Evolutionary conservation across 179 eudicot genomes (phyloP).

Genomic region (Heliamphora pulchella): DNA sequence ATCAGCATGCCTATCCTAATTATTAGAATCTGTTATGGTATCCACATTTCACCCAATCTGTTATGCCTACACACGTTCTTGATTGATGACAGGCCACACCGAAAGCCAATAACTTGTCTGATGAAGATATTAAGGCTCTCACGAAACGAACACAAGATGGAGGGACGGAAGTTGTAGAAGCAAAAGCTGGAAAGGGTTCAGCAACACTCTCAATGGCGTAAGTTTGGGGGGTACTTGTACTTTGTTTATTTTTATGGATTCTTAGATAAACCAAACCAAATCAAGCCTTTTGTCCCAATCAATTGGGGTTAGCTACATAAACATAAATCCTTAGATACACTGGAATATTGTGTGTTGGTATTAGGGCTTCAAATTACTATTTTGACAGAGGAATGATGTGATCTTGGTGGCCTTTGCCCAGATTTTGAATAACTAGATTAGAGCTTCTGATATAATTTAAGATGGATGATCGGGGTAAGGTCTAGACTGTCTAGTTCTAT

Average conservation of each 20-base stretch:
- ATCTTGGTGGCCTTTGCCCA: not conserved
- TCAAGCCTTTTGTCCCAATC: no score
- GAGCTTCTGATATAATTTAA: not conserved
- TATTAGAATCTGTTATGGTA: not conserved
- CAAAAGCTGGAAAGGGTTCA: constrained; percentile 99
- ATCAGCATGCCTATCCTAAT: not conserved
- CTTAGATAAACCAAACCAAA: no score
- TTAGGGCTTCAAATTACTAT: not conserved
- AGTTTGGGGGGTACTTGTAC: constrained; percentile 22
- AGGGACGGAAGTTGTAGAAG: constrained; percentile 94
- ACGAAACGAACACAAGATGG: constrained; percentile 90
- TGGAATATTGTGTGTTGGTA: not conserved
- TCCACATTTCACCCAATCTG: not conserved
- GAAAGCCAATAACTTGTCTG: constrained; percentile 57
- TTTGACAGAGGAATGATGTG: not conserved
- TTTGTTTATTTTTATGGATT: not conserved
- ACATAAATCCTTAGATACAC: not conserved
- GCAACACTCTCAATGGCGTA: constrained; percentile 99
- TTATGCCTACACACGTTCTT: not conserved
- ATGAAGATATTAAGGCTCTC: constrained; percentile 44
- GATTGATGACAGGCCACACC: constrained; percentile 61
- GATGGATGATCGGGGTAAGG: not conserved
- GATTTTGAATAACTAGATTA: not conserved
- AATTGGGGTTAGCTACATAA: no score
- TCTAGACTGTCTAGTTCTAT: not conserved